Evolutionary conservation across 495 filamentous ascomycete genomes (phyloP), one percentile per base, ranked within the genome.

Genomic region (Penicillium mononematosum): DNA sequence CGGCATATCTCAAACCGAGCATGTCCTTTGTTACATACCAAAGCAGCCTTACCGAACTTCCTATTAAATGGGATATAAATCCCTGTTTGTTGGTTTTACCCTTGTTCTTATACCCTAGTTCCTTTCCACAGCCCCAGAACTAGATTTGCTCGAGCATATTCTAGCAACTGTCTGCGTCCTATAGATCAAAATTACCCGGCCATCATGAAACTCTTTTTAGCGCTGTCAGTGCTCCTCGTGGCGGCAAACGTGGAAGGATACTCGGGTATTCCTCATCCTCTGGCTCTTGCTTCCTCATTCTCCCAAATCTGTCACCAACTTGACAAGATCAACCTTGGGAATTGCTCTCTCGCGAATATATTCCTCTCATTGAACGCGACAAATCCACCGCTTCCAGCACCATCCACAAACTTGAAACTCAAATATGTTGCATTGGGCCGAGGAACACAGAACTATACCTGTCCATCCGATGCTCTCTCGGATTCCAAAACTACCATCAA

Each of bases 391-490:
- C 78, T 89, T 16, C 74, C 79, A 7, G 32, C 61, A 0, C 83
- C 85, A 4, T 67, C 71, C 11, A 32, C 70, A 11, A 70, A 69
- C 52, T 58, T 83, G 36, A 70, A 65, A 12, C 77, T 91, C 53
- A 81, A 83, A 69, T 80, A 82, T 66, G 78, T 91, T 60, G 82
- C 79, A 51, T 56, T 91, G 51, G 88, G 88, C 60, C 85, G 85
- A 32, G 88, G 88, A 51, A 84, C 86, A 58, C 88, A 92, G 63
- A 92, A 92, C 76, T 92, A 92, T 75, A 87, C 82, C 25, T 92
- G 88, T 67, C 55, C 63, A 9, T 53, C 61, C n/a, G 62, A 71
- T 45, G 9, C 8, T 25, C 56, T 58, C 32, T 41, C 42, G 10
- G 10, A 60, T 17, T 34, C 39, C 19, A 42, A 47, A 22, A 61